These are phyloP conservation scores for Aspergillus homomorphus DNA, from an alignment of 495 filamentous ascomycete genomes.

Conservation along the genomic window DNA sequence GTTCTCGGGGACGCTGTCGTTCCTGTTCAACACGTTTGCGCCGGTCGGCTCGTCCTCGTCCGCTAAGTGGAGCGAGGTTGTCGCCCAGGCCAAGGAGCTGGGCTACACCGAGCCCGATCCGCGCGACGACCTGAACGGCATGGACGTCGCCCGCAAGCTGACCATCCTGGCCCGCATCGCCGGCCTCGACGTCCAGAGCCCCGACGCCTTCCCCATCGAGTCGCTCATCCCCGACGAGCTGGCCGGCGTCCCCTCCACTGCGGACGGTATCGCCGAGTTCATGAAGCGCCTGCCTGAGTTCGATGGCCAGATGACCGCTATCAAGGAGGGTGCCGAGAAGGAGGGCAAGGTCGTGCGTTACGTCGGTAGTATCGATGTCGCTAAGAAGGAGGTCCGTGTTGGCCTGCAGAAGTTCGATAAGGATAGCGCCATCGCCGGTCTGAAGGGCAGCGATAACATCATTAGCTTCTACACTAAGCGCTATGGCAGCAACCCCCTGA, in stretches of 20 bases:
- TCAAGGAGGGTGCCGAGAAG: conserved; percentile 72
- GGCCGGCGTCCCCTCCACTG: conserved; percentile 64
- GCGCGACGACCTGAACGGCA: conserved; percentile 90
- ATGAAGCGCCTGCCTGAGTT: conserved; percentile 70
- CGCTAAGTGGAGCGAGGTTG: conserved; percentile 80
- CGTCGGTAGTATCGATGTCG: conserved; percentile 88
- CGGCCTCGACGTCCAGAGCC: conserved; percentile 71
- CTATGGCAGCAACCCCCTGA: conserved; percentile 83
- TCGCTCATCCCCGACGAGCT: conserved; percentile 82
- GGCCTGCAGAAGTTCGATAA: conserved; percentile 83
- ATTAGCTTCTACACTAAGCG: conserved; percentile 96
- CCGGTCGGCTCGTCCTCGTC: conserved; percentile 58
- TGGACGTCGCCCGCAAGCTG: conserved; percentile 95
- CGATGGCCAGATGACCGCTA: conserved; percentile 77
- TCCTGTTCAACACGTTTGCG: conserved; percentile 93
- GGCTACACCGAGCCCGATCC: conserved; percentile 98
- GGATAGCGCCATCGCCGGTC: conserved; percentile 80
- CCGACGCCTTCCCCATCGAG: conserved; percentile 86
- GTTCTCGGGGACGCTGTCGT: conserved; percentile 93
- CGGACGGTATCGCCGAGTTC: conserved; percentile 65
- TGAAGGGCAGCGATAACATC: conserved; percentile 97
- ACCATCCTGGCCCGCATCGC: conserved; percentile 85
- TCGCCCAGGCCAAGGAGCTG: conserved; percentile 84
- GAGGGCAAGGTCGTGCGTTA: conserved; percentile 91
- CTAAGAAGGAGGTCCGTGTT: conserved; percentile 72